Conservation (phyloP, 352 stramenopile genomes). For the Globisporangium spiculum region DNA sequence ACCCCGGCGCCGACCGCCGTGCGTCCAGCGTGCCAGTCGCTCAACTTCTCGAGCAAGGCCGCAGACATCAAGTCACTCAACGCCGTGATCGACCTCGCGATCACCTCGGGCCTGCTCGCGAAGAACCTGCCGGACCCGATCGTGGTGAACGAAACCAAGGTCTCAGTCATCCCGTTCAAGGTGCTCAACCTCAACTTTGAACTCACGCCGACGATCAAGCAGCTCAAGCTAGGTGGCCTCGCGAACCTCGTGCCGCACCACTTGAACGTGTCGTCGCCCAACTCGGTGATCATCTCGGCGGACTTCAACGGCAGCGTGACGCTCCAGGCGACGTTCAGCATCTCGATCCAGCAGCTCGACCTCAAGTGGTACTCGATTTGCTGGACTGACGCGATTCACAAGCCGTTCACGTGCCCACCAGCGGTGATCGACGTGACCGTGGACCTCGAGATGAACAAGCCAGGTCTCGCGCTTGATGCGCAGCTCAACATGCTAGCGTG, state of each 20-base stretch:
- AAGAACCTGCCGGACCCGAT: slow-evolving; percentile 19
- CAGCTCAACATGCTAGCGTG: slow-evolving; percentile 18
- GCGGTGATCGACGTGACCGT: slow-evolving; percentile 28
- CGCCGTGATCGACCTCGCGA: slow-evolving; percentile 15
- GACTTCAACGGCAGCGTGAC: slow-evolving; percentile 32
- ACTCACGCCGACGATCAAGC: slow-evolving; percentile 26
- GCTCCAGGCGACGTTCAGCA: slow-evolving; percentile 15
- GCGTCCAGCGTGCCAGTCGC: not conserved
- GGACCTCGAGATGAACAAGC: slow-evolving; percentile 24
- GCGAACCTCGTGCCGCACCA: slow-evolving; percentile 28
- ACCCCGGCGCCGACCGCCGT: not conserved
- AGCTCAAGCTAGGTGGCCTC: slow-evolving; percentile 28
- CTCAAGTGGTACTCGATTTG: slow-evolving; percentile 43
- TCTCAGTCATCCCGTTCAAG: slow-evolving; percentile 25
- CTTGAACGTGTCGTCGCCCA: slow-evolving; percentile 31
- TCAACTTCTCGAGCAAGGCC: slow-evolving; percentile 16
- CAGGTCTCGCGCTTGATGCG: slow-evolving; percentile 21
- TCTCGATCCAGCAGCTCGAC: slow-evolving; percentile 27
- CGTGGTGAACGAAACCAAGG: slow-evolving; percentile 22
- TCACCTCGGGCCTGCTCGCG: slow-evolving; percentile 1
- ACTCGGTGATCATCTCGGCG: slow-evolving; percentile 25
- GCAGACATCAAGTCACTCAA: slow-evolving; percentile 16
- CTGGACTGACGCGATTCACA: slow-evolving; percentile 38
- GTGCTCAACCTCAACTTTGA: slow-evolving; percentile 32
- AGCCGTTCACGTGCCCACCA: slow-evolving; percentile 22